Evolutionary conservation across 1,284 basidiomycete genomes (phyloP).

Genomic region (Ganoderma lingzhi): DNA sequence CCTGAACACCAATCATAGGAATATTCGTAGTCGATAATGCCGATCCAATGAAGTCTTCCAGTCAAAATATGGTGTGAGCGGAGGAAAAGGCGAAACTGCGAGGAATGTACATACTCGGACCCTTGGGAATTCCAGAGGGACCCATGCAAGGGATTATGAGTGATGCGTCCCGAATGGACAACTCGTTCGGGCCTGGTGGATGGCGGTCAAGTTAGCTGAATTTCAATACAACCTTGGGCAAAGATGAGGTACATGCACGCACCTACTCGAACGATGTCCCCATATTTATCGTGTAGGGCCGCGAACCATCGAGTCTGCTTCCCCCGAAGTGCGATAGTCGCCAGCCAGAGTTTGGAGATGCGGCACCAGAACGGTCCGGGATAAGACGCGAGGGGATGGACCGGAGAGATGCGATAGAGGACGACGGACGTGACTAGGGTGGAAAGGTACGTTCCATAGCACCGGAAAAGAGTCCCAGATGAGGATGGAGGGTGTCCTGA

Average conservation of each 20-base stretch:
- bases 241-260: neutral
- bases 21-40: neutral
- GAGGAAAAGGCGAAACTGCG: neutral
- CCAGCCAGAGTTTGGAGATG: conserved; percentile 32
- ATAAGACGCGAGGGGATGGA: conserved; percentile 41
- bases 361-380: conserved; percentile 40
- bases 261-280: conserved; percentile 43
- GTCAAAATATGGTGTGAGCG: neutral
- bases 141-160: neutral
- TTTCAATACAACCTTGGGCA: neutral
- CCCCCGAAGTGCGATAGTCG: neutral
- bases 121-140: neutral
- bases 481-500: neutral
- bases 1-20: conserved; percentile 19
- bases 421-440: conserved; percentile 31
- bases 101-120: neutral
- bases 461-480: conserved; percentile 4
- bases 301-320: conserved; percentile 8
- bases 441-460: conserved; percentile 17
- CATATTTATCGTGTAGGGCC: conserved; percentile 39
- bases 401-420: conserved; percentile 42
- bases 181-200: conserved; percentile 20
- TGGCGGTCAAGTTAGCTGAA: neutral
- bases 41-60: neutral
- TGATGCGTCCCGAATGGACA: conserved; percentile 12